Evolutionary conservation across 441 rosid species (phyloP).

Genomic region (Erodium texanum): DNA sequence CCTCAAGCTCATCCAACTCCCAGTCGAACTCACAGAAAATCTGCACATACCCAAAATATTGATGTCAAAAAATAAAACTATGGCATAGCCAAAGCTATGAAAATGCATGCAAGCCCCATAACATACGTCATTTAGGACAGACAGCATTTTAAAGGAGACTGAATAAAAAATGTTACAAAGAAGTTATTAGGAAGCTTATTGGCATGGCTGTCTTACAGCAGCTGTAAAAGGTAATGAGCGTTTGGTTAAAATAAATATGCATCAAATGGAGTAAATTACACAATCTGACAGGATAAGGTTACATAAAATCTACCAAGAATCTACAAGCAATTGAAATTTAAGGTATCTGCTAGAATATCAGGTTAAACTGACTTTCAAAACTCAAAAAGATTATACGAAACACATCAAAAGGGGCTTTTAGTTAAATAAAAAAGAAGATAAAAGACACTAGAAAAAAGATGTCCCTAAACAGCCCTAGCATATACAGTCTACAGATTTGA

Average conservation of each 20-base stretch:
- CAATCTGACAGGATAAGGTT: background rate
- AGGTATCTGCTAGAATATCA: background rate
- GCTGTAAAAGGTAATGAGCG: background rate
- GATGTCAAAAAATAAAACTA: conserved; percentile 8
- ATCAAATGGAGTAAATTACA: background rate
- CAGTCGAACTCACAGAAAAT: conserved; percentile 88
- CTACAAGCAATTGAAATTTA: background rate
- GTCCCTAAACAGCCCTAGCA: background rate
- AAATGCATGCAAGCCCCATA: no score
- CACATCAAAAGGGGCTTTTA: background rate
- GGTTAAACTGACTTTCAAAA: background rate
- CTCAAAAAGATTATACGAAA: background rate
- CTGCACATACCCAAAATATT: conserved; percentile 37
- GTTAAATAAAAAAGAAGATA: background rate
- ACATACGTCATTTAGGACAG: no score
- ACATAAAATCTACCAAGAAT: no score
- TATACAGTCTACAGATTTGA: background rate
- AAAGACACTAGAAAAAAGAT: background rate
- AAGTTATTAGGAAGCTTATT: no score
- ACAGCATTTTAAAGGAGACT: no score
- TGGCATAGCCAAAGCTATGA: no score
- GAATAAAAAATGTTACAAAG: no score
- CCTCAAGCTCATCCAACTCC: conserved; percentile 82
- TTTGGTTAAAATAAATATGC: background rate
- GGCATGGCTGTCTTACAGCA: background rate